Conservation (phyloP, 768 basidiomycete genomes). For the Suillus paluster region DNA sequence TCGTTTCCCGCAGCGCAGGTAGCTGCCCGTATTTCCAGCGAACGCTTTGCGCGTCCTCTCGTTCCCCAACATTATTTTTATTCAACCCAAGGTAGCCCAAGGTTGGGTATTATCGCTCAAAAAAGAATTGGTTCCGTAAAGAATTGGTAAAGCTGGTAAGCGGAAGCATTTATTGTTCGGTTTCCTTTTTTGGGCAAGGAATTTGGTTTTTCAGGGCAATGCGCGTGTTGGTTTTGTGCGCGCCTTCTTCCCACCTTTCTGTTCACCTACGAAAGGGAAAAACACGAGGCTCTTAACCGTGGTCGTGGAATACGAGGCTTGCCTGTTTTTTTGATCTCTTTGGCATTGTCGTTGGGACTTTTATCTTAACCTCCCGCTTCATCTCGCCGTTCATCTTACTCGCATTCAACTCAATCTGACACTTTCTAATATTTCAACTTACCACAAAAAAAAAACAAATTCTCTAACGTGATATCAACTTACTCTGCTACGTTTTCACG, state of each 20-base stretch:
- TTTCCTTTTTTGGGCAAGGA: slow-evolving; percentile 37
- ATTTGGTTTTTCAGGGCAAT: slow-evolving; percentile 39
- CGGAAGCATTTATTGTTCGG: slow-evolving; percentile 17
- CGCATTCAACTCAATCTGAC: slow-evolving; percentile 14
- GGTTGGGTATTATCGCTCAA: slow-evolving; percentile 1
- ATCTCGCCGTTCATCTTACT: slow-evolving; percentile 22
- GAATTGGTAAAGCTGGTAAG: slow-evolving; percentile 29
- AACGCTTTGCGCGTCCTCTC: slow-evolving; percentile 4
- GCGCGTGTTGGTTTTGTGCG: slow-evolving; percentile 31
- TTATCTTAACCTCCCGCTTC: slow-evolving; percentile 27
- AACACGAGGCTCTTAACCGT: slow-evolving; percentile 52
- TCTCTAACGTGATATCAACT: slow-evolving; percentile 40
- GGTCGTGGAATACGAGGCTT: slow-evolving; percentile 50
- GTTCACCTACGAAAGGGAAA: slow-evolving; percentile 45
- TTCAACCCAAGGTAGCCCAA: slow-evolving; percentile 2
- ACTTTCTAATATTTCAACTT: slow-evolving; percentile 23
- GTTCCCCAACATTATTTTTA: slow-evolving; percentile 15
- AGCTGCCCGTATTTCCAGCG: slow-evolving; percentile 10
- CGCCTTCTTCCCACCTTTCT: slow-evolving; percentile 30
- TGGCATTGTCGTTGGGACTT: slow-evolving; percentile 1
- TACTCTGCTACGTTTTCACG: slow-evolving; percentile 29
- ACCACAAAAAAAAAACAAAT: slow-evolving; percentile 27
- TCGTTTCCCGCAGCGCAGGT: slow-evolving; percentile 16
- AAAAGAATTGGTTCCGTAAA: slow-evolving; percentile 17
- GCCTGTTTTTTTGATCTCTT: slow-evolving; percentile 29